Base-by-base conservation (phyloP, 306 rosid genomes). In the Rosa chinensis region DNA sequence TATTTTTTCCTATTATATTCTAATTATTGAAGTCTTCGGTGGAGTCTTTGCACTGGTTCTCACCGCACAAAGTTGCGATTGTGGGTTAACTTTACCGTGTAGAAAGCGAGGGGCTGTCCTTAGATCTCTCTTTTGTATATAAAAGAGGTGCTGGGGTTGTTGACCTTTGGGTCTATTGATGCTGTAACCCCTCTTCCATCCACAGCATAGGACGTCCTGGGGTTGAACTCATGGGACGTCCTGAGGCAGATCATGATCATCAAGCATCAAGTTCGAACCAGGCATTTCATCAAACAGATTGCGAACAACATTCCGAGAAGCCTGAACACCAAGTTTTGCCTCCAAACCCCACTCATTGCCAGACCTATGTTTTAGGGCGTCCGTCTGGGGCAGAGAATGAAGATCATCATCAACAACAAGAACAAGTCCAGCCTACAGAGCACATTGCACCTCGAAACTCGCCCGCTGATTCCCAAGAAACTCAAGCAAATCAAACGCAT, bases 221-320 rank as follows among this genome's bases (percentile, higher is more conserved):
- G 67, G 61, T 55, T 44, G 78, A 43, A 12, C 70, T 75, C 56
- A 75, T 43, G 55, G 78, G 78, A 75, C 70, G 58, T 75, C 78
- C 78, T 59, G 17, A 75, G 25, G 78, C 32, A 49, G 43, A 71
- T 7, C 23, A 23, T 56, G 63, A 73, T 37, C 70, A 66, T 66
- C 25, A 66, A 39, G 13, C 4, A 1, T 16, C 47, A 25, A 35
- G 43, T 35, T 39, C 71, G 25, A 66, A 39, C 48, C 23, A 37
- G 21, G 71, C 47, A 66, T 66, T 18, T 16, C 47, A 66, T 66
- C 78, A 23, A 48, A 28, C 59, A 55, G 68, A n/a, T 43, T 37
- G 16, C 10, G 68, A 70, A 7, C 58, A 70, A 5, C 59, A 70
- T 13, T 25, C 75, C 59, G 39, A 11, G 42, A 39, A 45, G 75